Conservation (phyloP, 1,284 basidiomycete genomes). For the Sutorius eximius region DNA sequence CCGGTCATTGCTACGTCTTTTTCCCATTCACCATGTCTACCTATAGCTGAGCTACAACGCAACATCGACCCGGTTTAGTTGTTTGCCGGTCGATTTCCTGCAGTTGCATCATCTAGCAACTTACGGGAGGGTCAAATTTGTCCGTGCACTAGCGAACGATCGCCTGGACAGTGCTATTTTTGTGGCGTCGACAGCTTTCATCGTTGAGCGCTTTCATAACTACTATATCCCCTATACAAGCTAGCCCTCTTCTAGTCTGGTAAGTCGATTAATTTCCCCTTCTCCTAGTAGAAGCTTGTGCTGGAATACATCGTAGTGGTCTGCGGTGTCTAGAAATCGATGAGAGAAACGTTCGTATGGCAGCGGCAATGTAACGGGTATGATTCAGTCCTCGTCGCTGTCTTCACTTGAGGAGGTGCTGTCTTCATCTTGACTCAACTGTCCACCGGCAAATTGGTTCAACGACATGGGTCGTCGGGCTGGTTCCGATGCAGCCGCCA, state of each 20-base stretch:
- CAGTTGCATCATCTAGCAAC: too few relatives aligned
- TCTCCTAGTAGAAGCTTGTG: constrained; percentile 1
- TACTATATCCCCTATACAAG: constrained; percentile 13
- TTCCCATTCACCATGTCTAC: background rate
- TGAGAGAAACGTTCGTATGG: background rate
- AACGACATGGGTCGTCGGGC: constrained; percentile 50
- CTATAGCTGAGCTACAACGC: background rate
- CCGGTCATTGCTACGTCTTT: constrained; percentile 47
- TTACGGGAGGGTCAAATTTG: constrained; percentile 51
- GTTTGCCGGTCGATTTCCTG: too few relatives aligned
- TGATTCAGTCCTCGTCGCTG: constrained; percentile 60
- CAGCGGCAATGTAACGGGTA: background rate
- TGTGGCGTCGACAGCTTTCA: constrained; percentile 6
- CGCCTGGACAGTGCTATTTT: constrained; percentile 57
- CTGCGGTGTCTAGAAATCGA: constrained; percentile 7
- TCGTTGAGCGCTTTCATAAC: constrained; percentile 3
- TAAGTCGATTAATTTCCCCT: constrained; percentile 4
- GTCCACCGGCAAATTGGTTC: constrained; percentile 48
- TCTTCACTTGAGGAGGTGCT: constrained; percentile 66
- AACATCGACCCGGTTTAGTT: background rate
- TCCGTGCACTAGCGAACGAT: constrained; percentile 53
- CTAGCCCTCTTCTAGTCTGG: constrained; percentile 15
- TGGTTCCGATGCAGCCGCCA: constrained; percentile 43
- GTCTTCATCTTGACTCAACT: constrained; percentile 49
- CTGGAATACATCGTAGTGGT: constrained; percentile 3